phyloP scores from a whole-genome alignment of 768 basidiomycete genomes.

The Gloeostereum incarnatum region DNA sequence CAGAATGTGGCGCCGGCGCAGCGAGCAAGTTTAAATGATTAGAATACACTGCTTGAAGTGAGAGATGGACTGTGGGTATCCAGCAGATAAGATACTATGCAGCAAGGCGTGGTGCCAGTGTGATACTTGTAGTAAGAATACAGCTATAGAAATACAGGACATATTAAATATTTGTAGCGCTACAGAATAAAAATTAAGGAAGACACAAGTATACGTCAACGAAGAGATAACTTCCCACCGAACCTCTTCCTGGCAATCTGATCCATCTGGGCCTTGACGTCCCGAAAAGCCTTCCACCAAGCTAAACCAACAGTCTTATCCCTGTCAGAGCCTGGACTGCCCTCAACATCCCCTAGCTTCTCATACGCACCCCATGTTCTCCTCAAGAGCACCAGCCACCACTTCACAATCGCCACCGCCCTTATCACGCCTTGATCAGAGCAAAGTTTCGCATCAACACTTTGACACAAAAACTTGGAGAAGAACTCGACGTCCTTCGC shows the following conservation, averaged over 20 bases:
- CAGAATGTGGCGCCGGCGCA: too few species aligned
- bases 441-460: constrained; percentile 44
- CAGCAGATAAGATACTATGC: too few species aligned
- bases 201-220: too few species aligned
- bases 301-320: constrained; percentile 44
- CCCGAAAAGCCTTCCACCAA: constrained; percentile 79
- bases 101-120: too few species aligned
- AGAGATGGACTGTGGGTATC: too few species aligned
- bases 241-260: constrained; percentile 55
- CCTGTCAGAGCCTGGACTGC: constrained; percentile 20
- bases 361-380: constrained; percentile 56
- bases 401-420: constrained; percentile 63
- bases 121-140: too few species aligned
- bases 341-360: constrained; percentile 23
- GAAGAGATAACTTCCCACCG: constrained; percentile 63
- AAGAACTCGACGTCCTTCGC: constrained; percentile 70
- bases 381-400: constrained; percentile 72
- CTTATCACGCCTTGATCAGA: constrained; percentile 58
- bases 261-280: constrained; percentile 62
- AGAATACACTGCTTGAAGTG: too few species aligned
- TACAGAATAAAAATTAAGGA: too few species aligned
- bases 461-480: constrained; percentile 59
- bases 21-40: too few species aligned
- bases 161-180: too few species aligned
- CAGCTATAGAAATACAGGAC: too few species aligned